These are phyloP conservation scores for Kodamaea nitidulidarum DNA, from an alignment of 805 yeast genomes.

Conservation along the genomic window DNA sequence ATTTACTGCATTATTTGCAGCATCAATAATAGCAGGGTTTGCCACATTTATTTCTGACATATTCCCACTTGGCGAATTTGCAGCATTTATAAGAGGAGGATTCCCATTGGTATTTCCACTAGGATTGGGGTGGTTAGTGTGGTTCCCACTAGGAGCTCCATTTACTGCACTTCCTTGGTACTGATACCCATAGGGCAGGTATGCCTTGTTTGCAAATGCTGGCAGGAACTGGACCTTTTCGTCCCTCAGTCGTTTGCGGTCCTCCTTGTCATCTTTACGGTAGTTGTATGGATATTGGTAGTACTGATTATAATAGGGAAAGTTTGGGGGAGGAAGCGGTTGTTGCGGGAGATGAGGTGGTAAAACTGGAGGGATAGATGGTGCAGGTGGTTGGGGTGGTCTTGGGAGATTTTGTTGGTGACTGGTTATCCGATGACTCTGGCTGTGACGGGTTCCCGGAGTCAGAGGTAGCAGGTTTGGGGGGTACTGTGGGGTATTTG, in stretches of 20 bases:
- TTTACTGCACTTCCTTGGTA: no score
- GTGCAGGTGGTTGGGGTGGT: background rate
- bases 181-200: no score
- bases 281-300: constrained; percentile 1
- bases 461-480: constrained; percentile 8
- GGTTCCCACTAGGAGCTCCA: no score
- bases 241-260: background rate
- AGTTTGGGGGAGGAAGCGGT: constrained; percentile 5
- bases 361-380: background rate
- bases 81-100: no score
- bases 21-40: no score
- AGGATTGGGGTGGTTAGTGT: no score
- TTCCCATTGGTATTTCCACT: no score
- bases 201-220: background rate
- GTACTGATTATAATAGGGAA: constrained; percentile 2
- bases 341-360: constrained; percentile 1
- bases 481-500: background rate
- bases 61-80: no score
- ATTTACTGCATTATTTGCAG: no score
- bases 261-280: background rate
- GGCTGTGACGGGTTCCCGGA: constrained; percentile 9
- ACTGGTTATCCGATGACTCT: constrained; percentile 7
- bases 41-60: no score
- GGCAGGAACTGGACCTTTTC: background rate
- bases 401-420: constrained; percentile 3